Evolutionary conservation across 495 filamentous ascomycete genomes (phyloP), one percentile per base, ranked within the genome.

Genomic region (Chaetomium cochliodes): DNA sequence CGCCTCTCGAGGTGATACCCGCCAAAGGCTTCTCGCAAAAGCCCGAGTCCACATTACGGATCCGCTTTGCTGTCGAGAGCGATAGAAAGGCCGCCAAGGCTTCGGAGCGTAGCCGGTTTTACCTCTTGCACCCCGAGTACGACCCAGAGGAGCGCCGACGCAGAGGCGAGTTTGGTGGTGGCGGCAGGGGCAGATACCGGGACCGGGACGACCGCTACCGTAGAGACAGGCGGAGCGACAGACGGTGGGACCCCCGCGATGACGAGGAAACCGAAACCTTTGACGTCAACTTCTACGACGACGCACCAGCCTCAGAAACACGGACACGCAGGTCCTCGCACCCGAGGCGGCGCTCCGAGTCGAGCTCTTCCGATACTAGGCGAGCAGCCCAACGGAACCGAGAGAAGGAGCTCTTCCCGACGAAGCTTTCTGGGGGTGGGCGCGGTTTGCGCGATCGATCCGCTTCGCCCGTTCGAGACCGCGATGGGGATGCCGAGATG

Each of bases 41-140:
- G 62, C 90, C 91, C 5, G 85, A 96, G 42, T 84, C 85, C 26
- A 75, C 80, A 23, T 78, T 98, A 1, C 82, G 86, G 63, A 82
- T 97, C 16, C 85, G 94, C 60, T 84, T 88, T 42, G 90, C 93
- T 12, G 82, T 89, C 5, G 78, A 79, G n/a, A 79, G 83, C 7
- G 94, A 98, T 73, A 87, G 82, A 67, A 98, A 98, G 77, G 82
- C 84, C 58, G 78, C 82, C 18, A 86, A 89, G 44, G 92, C 94
- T 0, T 81, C 90, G 16, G 85, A 91, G 58, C 82, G 88, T 39
- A 97, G 94, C 74, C 81, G 92, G 18, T 98, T 92, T 76, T 98
- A 98, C 72, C 85, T 96, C 11, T 82, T 94, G 70, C 88, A 98
- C 69, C 92, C 92, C 0, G 88, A 96, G 66, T 86, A 92, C 70